Percentiles rank a stretch among this genome's conserved stretches.
Conservation (phyloP, 805 yeast species). For the Hanseniaspora singularis region DNA sequence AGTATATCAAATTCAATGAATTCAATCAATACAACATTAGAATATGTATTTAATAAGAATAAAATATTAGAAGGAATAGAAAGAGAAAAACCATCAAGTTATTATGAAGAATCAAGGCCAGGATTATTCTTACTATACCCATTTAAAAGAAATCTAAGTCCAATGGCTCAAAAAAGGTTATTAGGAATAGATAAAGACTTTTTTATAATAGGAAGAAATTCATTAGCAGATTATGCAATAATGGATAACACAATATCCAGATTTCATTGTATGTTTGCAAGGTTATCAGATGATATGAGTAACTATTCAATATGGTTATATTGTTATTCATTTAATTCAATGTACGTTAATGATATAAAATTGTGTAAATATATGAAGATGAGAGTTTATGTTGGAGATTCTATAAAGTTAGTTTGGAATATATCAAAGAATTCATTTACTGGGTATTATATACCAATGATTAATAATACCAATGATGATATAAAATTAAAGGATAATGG, state of each 20-base stretch:
- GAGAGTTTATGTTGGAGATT: conserved; percentile 53
- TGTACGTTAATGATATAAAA: conserved; percentile 50
- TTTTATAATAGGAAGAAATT: conserved; percentile 63
- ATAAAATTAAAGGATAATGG: conserved; percentile 40
- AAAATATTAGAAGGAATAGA: neutral
- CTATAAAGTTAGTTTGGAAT: conserved; percentile 54
- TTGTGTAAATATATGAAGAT: conserved; percentile 54
- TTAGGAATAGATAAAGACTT: neutral
- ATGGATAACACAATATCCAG: conserved; percentile 72
- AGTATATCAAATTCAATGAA: neutral
- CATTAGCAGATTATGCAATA: conserved; percentile 47
- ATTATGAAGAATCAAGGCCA: neutral
- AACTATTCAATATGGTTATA: conserved; percentile 65
- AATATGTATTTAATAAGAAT: neutral
- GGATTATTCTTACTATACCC: neutral
- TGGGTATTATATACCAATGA: conserved; percentile 41
- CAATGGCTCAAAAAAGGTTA: neutral
- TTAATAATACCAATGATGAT: conserved; percentile 45
- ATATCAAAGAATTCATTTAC: conserved; percentile 40
- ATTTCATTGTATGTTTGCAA: conserved; percentile 60
- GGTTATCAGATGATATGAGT: conserved; percentile 44
- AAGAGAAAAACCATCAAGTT: neutral
- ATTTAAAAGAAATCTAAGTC: neutral
- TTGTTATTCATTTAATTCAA: conserved; percentile 70
- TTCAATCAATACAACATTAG: neutral